These are phyloP conservation scores for Oxyria digyna DNA, from an alignment of 148 eudicot species.

Conservation along the genomic window DNA sequence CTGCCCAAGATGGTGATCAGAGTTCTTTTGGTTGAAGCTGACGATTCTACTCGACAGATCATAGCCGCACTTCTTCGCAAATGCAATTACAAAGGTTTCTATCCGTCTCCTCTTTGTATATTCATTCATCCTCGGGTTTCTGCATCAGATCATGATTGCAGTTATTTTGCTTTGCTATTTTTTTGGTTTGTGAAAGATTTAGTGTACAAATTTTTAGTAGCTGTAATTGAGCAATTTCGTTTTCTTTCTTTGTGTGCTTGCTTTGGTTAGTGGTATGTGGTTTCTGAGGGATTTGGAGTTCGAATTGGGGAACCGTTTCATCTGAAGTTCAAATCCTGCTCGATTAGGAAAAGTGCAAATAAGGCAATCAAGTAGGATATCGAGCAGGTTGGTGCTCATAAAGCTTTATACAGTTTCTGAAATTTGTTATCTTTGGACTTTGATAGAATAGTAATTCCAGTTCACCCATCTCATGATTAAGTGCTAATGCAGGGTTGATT, in stretches of 20 bases:
- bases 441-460: not conserved
- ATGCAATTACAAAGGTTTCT: slow-evolving; percentile 43
- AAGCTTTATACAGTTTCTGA: not conserved
- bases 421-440: not conserved
- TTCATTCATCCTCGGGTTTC: not conserved
- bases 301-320: not conserved
- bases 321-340: not conserved
- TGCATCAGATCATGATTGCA: not conserved
- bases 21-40: slow-evolving; percentile 55
- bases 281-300: not conserved
- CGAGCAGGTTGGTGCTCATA: not conserved
- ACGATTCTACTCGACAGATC: slow-evolving; percentile 53
- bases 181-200: not conserved
- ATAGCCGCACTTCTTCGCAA: slow-evolving; percentile 41
- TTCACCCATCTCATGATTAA: not conserved
- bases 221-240: not conserved
- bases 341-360: not conserved
- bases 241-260: not conserved
- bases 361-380: not conserved
- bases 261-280: not conserved
- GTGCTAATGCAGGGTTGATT: not conserved
- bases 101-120: not conserved
- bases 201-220: not conserved
- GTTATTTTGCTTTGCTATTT: not conserved
- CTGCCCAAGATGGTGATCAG: slow-evolving; percentile 31